phyloP scores from a whole-genome alignment of 805 yeast species.

The Cyberlindnera misumaiensis region DNA sequence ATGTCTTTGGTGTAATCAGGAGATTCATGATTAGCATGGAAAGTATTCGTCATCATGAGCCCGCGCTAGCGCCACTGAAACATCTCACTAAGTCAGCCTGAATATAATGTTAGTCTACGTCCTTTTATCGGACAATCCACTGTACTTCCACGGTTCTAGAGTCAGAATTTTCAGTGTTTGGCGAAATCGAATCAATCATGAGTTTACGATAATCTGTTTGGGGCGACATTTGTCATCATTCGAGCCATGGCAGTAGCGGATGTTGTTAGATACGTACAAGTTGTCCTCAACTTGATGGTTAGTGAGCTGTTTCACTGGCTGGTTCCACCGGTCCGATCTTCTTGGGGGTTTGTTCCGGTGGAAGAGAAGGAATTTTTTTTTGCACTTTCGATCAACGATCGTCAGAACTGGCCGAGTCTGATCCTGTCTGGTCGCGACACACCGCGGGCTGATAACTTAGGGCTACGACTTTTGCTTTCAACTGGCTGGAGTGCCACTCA shows the following conservation, averaged over 20 bases:
- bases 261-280: slow-evolving; percentile 8
- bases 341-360: no score
- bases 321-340: no score
- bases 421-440: no score
- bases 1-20: slow-evolving; percentile 17
- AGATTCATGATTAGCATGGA: slow-evolving; percentile 24
- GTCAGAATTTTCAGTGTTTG: slow-evolving; percentile 29
- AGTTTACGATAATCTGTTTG: slow-evolving; percentile 20
- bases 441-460: no score
- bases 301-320: neutral
- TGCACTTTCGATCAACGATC: no score
- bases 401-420: no score
- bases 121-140: no score
- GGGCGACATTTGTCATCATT: slow-evolving; percentile 26
- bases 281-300: slow-evolving; percentile 12
- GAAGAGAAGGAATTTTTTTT: slow-evolving; percentile 2
- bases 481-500: neutral
- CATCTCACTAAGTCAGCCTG: no score
- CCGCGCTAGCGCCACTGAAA: neutral
- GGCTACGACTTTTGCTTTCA: no score
- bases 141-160: neutral
- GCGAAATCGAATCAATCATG: slow-evolving; percentile 26
- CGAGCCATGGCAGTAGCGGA: neutral
- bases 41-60: slow-evolving; percentile 21
- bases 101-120: no score